These are phyloP conservation scores for Malus domestica DNA, from an alignment of 306 rosid genomes.

Conservation along the genomic window DNA sequence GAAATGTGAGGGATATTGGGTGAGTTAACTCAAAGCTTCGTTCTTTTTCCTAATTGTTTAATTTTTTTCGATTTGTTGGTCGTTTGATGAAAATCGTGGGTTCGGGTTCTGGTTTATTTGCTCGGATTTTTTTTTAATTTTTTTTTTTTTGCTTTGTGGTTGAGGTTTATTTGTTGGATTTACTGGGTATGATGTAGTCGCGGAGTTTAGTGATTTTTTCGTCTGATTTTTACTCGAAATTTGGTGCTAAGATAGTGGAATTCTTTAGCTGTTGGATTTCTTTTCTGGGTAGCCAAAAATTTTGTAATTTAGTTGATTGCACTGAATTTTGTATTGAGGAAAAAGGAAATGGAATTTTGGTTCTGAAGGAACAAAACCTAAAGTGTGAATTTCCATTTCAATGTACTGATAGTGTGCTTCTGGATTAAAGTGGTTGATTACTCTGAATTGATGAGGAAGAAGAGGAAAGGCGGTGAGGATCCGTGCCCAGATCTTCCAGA, in stretches of 20 bases:
- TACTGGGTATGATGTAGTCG: not conserved
- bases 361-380: constrained; percentile 11
- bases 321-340: not conserved
- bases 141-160: not conserved
- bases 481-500: constrained; percentile 32
- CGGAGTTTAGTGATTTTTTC: not conserved
- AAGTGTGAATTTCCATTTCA: constrained; percentile 2
- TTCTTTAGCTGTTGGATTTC: not conserved
- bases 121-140: not conserved
- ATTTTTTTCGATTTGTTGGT: not conserved
- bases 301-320: not conserved
- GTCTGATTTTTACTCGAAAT: not conserved
- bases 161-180: not conserved
- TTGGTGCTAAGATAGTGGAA: not conserved
- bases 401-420: constrained; percentile 10
- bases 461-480: constrained; percentile 83
- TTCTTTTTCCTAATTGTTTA: not conserved
- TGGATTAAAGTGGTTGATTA: constrained; percentile 13
- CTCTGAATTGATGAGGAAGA: constrained; percentile 77
- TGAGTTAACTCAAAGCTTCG: constrained; percentile 27
- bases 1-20: constrained; percentile 22
- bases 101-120: not conserved
- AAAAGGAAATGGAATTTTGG: not conserved
- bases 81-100: not conserved
- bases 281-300: not conserved